phyloP scores from a whole-genome alignment of 2,329 filamentous ascomycete genomes.

The Gremmenia infestans region DNA sequence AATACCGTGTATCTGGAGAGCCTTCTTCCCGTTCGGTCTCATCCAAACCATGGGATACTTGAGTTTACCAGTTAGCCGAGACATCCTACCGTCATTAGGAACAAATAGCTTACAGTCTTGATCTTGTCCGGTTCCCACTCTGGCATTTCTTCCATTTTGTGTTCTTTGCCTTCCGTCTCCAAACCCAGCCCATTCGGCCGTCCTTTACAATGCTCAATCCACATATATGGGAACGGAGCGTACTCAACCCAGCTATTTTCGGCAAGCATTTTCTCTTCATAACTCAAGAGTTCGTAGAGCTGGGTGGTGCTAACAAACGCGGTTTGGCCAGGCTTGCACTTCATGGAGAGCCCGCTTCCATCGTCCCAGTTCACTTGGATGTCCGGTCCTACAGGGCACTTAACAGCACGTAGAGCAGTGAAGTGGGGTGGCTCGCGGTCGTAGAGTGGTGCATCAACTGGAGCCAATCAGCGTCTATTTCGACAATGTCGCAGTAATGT shows the following conservation, averaged over 20 bases:
- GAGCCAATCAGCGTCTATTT: not conserved
- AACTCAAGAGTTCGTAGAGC: constrained; percentile 37
- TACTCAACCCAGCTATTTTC: constrained; percentile 44
- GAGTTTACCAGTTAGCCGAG: not conserved
- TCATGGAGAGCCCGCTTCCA: constrained; percentile 38
- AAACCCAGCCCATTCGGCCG: constrained; percentile 38
- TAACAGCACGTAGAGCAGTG: constrained; percentile 38
- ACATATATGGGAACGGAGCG: constrained; percentile 40
- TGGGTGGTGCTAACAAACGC: constrained; percentile 41
- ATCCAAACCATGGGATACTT: constrained; percentile 43
- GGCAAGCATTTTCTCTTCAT: constrained; percentile 37
- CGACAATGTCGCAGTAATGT: not conserved
- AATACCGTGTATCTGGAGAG: constrained; percentile 41
- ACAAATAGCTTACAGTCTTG: constrained; percentile 26
- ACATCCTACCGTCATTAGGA: not conserved
- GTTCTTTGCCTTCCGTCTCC: constrained; percentile 35
- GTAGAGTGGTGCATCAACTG: constrained; percentile 41
- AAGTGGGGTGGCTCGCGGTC: constrained; percentile 38
- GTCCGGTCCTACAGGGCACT: constrained; percentile 33
- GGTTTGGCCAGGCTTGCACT: constrained; percentile 38
- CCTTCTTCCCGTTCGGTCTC: constrained; percentile 39
- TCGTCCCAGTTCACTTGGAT: constrained; percentile 40
- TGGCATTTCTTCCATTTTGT: constrained; percentile 34
- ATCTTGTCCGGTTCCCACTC: constrained; percentile 33
- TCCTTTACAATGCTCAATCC: constrained; percentile 39